phyloP scores from a whole-genome alignment of 345 rosid species.

The Linum lewisii region DNA sequence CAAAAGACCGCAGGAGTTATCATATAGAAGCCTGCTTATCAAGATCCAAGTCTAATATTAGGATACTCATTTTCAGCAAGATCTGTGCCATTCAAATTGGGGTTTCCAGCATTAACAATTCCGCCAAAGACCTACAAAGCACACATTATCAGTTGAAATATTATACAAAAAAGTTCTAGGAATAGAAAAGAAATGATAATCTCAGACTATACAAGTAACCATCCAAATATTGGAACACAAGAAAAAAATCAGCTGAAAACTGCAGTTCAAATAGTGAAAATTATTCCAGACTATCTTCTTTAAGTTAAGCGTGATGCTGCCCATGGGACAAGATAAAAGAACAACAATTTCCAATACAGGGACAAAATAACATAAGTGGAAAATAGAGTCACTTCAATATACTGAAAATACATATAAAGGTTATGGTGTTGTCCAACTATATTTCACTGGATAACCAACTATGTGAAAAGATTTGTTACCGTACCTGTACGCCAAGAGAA shows the following conservation, averaged over 20 bases:
- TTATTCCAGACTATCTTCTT: too few species aligned
- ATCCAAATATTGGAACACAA: neutral
- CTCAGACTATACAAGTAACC: slow-evolving; percentile 3
- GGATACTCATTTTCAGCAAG: slow-evolving; percentile 83
- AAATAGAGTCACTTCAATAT: neutral
- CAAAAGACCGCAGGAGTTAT: neutral
- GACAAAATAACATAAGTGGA: too few species aligned
- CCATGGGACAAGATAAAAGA: too few species aligned
- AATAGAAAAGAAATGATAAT: neutral
- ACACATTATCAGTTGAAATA: neutral
- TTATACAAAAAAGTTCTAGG: too few species aligned
- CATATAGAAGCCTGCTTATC: neutral
- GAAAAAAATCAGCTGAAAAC: slow-evolving; percentile 1
- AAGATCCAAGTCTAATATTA: slow-evolving; percentile 2
- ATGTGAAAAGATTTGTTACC: neutral
- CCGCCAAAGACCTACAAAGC: slow-evolving; percentile 73
- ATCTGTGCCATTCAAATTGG: slow-evolving; percentile 45
- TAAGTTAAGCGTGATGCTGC: too few species aligned
- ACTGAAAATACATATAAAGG: neutral
- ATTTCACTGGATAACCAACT: neutral
- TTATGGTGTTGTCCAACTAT: neutral
- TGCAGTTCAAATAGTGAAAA: too few species aligned
- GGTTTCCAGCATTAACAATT: slow-evolving; percentile 81
- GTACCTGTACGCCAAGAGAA: slow-evolving; percentile 91
- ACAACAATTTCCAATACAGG: neutral